Base-by-base conservation (phyloP, 2,329 filamentous ascomycete genomes). In the Orbilia blumenaviensis region DNA sequence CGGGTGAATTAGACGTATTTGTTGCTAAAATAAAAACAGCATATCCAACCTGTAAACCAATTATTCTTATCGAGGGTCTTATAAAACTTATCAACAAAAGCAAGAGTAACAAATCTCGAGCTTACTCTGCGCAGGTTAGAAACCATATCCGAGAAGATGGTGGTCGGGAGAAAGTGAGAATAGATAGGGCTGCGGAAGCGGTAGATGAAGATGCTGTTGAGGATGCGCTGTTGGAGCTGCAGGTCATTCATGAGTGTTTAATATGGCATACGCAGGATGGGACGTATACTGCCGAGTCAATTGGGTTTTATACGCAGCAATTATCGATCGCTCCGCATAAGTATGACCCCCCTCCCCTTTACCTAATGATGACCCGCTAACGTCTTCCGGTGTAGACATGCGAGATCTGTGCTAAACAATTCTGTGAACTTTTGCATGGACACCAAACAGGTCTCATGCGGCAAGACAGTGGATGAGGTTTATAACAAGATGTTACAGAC, bases 401-500 rank as follows among this genome's bases (percentile, higher is more conserved):
- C 63, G 18, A 68, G 64, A 41, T 58, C 56, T n/a, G 56, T 60
- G 4, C 29, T 75, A 16, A 75, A 75, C 38, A 75, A 64, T 25
- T 68, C 71, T 10, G 89, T 88, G 0, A 86, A 87, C 0, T 94
- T 94, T 81, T 94, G 91, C 83, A 93, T 94, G 90, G 91, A 92
- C 63, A 85, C 85, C 0, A 92, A 92, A 0, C 92, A 94, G 82
- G 90, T 94, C 44, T 88, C 88, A 66, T 88, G 89, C 0, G 92
- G 92, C 27, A 87, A 90, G 27, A 87, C 88, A 46, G 83, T 86
- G 1, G 82, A 84, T 5, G 91, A 94, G 79, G 92, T 89, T 0
- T 94, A 90, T 78, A 84, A 89, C 48, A 88, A 88, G 78, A 92
- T 94, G 91, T 83, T 95, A 60, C 90, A 93, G 82, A 90, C 93